A percentile compares a stretch with the other conserved stretches of the same genome.
phyloP scores from a whole-genome alignment of 2,329 filamentous ascomycete species.

The Tolypocladium endophyticum region DNA sequence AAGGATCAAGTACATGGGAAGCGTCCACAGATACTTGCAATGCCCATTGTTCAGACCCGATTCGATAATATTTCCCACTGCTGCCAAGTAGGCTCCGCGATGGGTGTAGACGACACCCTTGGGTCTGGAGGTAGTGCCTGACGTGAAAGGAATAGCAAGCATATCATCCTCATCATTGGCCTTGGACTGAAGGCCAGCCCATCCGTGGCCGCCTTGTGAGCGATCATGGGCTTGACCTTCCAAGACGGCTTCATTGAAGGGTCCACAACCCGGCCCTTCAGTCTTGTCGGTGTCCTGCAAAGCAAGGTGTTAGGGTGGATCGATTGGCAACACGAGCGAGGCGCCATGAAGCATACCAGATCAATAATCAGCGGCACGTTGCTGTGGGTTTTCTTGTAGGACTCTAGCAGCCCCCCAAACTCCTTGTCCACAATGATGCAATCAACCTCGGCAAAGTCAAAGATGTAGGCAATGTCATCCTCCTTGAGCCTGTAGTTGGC shows the following conservation, averaged over 20 bases:
- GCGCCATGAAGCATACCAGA: constrained; percentile 24
- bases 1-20: constrained; percentile 62
- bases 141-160: constrained; percentile 86
- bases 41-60: constrained; percentile 68
- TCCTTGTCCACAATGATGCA: constrained; percentile 80
- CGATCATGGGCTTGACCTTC: constrained; percentile 69
- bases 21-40: constrained; percentile 80
- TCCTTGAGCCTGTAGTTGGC: constrained; percentile 57
- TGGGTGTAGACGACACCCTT: constrained; percentile 94
- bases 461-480: constrained; percentile 84
- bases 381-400: constrained; percentile 51
- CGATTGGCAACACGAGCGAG: neutral
- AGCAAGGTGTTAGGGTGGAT: neutral
- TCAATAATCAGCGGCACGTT: constrained; percentile 67
- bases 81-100: constrained; percentile 74
- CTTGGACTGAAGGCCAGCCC: constrained; percentile 65
- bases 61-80: constrained; percentile 79
- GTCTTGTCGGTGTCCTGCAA: constrained; percentile 65
- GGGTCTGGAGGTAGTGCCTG: constrained; percentile 79
- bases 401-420: constrained; percentile 58
- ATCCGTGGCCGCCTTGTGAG: constrained; percentile 56
- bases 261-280: constrained; percentile 62
- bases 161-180: constrained; percentile 66
- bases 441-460: constrained; percentile 79
- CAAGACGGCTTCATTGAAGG: constrained; percentile 72